phyloP scores from a whole-genome alignment of 2,329 filamentous ascomycete species.

The Elsinoe batatas region DNA sequence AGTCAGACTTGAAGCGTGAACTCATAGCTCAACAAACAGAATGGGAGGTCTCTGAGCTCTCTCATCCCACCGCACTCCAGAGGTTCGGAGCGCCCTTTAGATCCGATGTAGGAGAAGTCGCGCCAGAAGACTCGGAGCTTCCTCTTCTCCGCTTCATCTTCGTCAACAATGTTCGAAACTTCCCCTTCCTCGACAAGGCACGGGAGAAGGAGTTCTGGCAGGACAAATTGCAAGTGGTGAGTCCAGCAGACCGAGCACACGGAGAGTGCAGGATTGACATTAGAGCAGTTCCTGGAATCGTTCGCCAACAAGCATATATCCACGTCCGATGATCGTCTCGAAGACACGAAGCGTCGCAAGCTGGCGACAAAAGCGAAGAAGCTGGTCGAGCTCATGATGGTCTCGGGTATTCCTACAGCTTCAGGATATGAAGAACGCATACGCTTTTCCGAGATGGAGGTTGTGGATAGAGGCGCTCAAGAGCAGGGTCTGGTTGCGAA shows the following conservation, averaged over 20 bases:
- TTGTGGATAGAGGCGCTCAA: slow-evolving; percentile 86
- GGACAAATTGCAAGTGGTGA: slow-evolving; percentile 85
- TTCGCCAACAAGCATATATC: slow-evolving; percentile 97
- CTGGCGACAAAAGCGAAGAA: slow-evolving; percentile 89
- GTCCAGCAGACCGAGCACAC: slow-evolving; percentile 30
- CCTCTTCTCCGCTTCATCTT: slow-evolving; percentile 94
- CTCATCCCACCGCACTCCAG: slow-evolving; percentile 86
- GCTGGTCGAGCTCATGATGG: slow-evolving; percentile 98
- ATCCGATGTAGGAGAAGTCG: slow-evolving; percentile 84
- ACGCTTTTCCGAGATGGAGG: slow-evolving; percentile 91
- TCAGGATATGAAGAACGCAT: slow-evolving; percentile 97
- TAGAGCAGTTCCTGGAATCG: slow-evolving; percentile 74
- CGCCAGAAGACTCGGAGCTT: slow-evolving; percentile 85
- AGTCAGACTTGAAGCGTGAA: slow-evolving; percentile 83
- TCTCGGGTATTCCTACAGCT: slow-evolving; percentile 88
- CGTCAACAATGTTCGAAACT: slow-evolving; percentile 94
- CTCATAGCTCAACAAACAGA: slow-evolving; percentile 82
- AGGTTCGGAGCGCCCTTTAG: slow-evolving; percentile 93
- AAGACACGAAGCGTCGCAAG: slow-evolving; percentile 92
- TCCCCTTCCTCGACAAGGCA: slow-evolving; percentile 93
- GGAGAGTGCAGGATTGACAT: neutral
- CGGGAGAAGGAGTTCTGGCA: slow-evolving; percentile 99
- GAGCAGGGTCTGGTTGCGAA: slow-evolving; percentile 81
- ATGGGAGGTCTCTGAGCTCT: slow-evolving; percentile 84
- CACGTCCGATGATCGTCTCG: slow-evolving; percentile 86